Evolutionary conservation across 352 stramenopile species (phyloP), one percentile per base, ranked within the genome.

Genomic region (Pythium grandisporangium): DNA sequence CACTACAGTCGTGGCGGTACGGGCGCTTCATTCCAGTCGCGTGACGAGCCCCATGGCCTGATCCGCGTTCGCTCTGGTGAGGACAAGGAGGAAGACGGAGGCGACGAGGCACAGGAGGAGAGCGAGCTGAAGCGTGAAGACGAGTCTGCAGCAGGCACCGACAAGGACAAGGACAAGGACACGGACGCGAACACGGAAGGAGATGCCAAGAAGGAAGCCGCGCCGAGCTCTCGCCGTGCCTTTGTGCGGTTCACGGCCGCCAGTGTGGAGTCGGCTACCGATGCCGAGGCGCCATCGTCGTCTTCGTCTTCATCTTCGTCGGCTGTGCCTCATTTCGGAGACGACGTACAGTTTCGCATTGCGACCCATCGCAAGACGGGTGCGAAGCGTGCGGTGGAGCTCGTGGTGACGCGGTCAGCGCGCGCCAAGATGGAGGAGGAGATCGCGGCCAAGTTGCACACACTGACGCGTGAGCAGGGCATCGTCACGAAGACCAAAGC

Each of bases 321-420:
- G 37, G 57, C 61, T 8, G 57, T n/a, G 20, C 27, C 40, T 23
- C 70, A 73, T 24, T 75, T 81, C 61, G 71, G 74, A 10, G 77
- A 90, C 27, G 60, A 84, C 38, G 77, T 90, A 42, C 59, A 46
- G 14, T 90, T 90, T 55, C 71, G 71, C 37, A 70, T 90, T 29
- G 73, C 73, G 12, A 81, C 66, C 17, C 77, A 90, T 39, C 66
- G 67, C 33, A 82, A 85, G 54, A 73, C 67, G 0, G 71, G 73
- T 25, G 45, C 48, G 4, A 79, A 83, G 42, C 73, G 77, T 21
- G 77, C 77, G 0, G 74, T 90, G 13, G 71, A 83, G 3, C 61
- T 90, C 8, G 66, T 37, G 0, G 58, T 90, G 29, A 78, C 65
- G 13, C 37, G 51, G 11, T 86, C 73, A 27, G 73, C 73, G 5